Percentiles rank a stretch among this genome's conserved stretches.
Conservation (phyloP, 169 alveolate species). For the Cystoisospora suis region DNA sequence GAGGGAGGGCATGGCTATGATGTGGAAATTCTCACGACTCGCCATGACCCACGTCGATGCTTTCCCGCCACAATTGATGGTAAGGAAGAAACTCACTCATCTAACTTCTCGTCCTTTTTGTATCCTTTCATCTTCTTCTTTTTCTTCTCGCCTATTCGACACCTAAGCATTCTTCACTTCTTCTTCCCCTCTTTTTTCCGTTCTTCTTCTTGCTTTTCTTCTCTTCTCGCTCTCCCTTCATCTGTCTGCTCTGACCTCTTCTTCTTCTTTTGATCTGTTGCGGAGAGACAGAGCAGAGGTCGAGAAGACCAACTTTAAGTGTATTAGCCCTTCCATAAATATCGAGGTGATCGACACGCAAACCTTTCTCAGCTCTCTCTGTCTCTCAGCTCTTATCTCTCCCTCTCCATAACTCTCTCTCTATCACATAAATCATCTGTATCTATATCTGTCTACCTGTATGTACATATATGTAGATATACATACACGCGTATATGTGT, state of each 20-base stretch:
- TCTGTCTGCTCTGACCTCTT: background rate
- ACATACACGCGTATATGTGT: background rate
- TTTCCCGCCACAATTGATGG: conserved; percentile 76
- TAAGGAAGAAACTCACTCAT: conserved; percentile 16
- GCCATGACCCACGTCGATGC: conserved; percentile 85
- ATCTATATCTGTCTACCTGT: background rate
- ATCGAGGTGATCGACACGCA: too few species aligned
- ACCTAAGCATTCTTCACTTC: too few species aligned
- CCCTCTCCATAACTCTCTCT: too few species aligned
- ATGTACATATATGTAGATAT: background rate
- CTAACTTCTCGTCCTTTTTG: background rate
- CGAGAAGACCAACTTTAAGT: background rate
- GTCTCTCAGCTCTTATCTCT: too few species aligned
- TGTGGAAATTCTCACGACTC: conserved; percentile 87
- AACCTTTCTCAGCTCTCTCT: too few species aligned
- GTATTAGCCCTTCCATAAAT: too few species aligned
- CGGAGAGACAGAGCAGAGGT: background rate
- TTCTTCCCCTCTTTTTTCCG: background rate
- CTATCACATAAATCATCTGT: background rate
- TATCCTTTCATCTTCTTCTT: background rate
- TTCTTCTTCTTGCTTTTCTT: background rate
- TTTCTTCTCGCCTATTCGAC: too few species aligned
- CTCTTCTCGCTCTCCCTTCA: background rate
- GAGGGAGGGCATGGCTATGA: conserved; percentile 68
- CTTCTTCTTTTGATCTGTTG: background rate